Conservation (phyloP, 129 eudicot species). For the Tanacetum coccineum region DNA sequence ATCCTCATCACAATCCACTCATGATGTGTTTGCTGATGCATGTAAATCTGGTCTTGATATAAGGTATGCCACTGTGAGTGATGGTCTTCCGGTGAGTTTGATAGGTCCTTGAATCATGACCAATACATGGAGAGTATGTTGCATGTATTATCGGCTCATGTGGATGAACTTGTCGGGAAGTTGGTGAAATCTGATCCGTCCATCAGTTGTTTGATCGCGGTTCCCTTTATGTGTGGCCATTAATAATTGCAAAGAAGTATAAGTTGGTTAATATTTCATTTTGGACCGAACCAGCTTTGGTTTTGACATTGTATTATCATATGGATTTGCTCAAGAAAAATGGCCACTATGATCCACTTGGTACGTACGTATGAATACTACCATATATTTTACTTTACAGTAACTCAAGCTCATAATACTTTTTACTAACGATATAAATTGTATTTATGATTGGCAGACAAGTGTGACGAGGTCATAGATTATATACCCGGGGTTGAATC, state of each 20-base stretch:
- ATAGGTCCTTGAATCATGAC: slow-evolving; percentile 55
- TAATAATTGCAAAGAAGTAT: slow-evolving; percentile 44
- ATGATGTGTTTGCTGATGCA: slow-evolving; percentile 45
- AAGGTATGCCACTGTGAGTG: slow-evolving; percentile 51
- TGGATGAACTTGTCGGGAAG: slow-evolving; percentile 42
- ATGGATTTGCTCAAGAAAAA: slow-evolving; percentile 51
- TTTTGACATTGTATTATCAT: slow-evolving; percentile 55
- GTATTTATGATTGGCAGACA: slow-evolving; percentile 31
- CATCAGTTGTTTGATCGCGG: slow-evolving; percentile 50
- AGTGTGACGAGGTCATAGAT: slow-evolving; percentile 48
- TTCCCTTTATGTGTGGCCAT: slow-evolving; percentile 55
- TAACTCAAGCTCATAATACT: background rate
- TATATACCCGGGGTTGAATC: slow-evolving; percentile 79
- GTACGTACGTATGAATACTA: slow-evolving; percentile 22
- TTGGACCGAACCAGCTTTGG: slow-evolving; percentile 74
- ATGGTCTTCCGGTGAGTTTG: slow-evolving; percentile 58
- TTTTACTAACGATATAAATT: background rate
- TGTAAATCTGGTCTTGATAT: slow-evolving; percentile 54
- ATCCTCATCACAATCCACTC: slow-evolving; percentile 17
- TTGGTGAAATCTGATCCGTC: slow-evolving; percentile 38
- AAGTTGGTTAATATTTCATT: slow-evolving; percentile 51
- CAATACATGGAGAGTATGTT: slow-evolving; percentile 45
- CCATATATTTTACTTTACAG: too few relatives aligned
- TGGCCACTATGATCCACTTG: slow-evolving; percentile 55
- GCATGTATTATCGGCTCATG: slow-evolving; percentile 54